Evolutionary conservation across 169 alveolate species (phyloP).

Genomic region (Perkinsus marinus): DNA sequence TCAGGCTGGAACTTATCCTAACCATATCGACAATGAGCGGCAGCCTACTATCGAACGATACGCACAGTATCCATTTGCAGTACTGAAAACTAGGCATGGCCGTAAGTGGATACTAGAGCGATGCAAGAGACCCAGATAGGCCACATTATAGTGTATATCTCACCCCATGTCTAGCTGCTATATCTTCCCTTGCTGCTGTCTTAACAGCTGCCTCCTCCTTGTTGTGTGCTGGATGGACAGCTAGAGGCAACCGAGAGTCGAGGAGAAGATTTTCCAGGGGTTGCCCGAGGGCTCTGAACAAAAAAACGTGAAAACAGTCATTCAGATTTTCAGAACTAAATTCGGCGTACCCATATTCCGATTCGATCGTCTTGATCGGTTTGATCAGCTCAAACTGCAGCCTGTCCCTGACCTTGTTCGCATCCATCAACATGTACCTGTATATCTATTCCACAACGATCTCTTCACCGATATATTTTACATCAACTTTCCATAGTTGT

Average conservation of each 20-base stretch:
- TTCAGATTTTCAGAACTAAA: not conserved
- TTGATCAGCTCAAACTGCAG: not conserved
- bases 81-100: no score
- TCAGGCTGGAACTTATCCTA: not conserved
- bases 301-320: not conserved
- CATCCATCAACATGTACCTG: not conserved
- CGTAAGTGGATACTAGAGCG: no score
- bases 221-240: not conserved
- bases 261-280: not conserved
- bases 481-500: slow-evolving; percentile 60
- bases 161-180: not conserved
- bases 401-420: not conserved
- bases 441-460: not conserved
- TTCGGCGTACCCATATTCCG: not conserved
- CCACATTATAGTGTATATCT: no score
- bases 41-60: no score
- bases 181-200: not conserved
- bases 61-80: no score
- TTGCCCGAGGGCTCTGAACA: not conserved
- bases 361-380: not conserved
- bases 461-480: not conserved
- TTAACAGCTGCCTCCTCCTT: not conserved
- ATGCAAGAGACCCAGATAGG: no score
- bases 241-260: not conserved
- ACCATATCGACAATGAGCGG: not conserved